Conservation (phyloP, 208 protist genomes). For the Trypanosoma platydactyli region DNA sequence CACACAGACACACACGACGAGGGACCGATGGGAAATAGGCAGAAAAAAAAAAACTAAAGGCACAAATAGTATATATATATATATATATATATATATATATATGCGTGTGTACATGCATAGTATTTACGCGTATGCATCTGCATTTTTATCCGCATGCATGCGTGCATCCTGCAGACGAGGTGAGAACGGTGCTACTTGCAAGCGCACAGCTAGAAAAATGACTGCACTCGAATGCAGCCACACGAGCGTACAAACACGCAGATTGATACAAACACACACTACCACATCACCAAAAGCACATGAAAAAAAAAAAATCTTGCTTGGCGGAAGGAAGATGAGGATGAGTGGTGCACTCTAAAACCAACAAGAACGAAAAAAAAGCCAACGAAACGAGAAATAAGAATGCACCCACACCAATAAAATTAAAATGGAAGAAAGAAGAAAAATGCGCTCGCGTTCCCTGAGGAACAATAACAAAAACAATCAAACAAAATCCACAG, state of each 20-base stretch:
- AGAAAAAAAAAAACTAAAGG: slow-evolving; percentile 7
- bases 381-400: neutral
- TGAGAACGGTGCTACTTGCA: too few species aligned
- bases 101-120: neutral
- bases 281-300: neutral
- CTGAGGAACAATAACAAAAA: neutral
- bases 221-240: too few species aligned
- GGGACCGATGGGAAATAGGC: neutral
- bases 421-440: slow-evolving; percentile 9
- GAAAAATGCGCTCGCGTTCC: neutral
- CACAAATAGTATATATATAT: slow-evolving; percentile 2
- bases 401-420: neutral
- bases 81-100: slow-evolving; percentile 13
- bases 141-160: too few species aligned
- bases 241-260: neutral
- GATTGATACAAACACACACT: neutral
- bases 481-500: slow-evolving; percentile 2
- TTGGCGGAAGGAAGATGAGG: neutral
- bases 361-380: slow-evolving; percentile 14
- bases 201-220: too few species aligned
- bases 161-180: too few species aligned
- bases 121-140: too few species aligned
- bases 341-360: neutral
- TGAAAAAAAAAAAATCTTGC: neutral
- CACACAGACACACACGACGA: neutral